Evolutionary conservation across 1,284 basidiomycete genomes (phyloP).

Genomic region (Farysia itapuensis): DNA sequence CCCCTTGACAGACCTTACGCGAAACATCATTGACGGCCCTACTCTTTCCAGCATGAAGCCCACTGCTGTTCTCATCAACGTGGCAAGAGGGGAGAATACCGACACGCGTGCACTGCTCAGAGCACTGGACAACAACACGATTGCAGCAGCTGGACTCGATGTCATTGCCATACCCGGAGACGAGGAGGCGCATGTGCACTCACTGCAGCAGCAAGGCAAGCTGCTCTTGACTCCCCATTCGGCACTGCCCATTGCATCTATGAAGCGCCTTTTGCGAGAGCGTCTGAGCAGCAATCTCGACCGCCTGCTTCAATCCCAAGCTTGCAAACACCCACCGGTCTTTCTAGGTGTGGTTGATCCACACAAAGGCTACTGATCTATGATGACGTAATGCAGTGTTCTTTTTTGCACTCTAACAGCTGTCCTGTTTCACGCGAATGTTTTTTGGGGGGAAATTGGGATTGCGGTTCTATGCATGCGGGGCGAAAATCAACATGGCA

Average conservation of each 20-base stretch:
- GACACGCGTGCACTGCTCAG: slow-evolving; percentile 76
- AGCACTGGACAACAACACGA: slow-evolving; percentile 72
- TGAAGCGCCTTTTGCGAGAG: too few relatives aligned
- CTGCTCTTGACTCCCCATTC: slow-evolving; percentile 24
- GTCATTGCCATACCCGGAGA: slow-evolving; percentile 69
- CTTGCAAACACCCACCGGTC: too few relatives aligned
- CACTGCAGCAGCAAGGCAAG: slow-evolving; percentile 1
- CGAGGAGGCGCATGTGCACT: not conserved
- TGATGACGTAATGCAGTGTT: too few relatives aligned
- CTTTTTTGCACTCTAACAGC: too few relatives aligned
- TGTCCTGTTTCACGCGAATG: too few relatives aligned
- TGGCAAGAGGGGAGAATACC: slow-evolving; percentile 68
- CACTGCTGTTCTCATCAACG: slow-evolving; percentile 28
- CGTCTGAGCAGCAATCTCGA: too few relatives aligned
- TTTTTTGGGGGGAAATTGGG: too few relatives aligned
- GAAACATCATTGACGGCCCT: slow-evolving; percentile 3
- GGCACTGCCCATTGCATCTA: slow-evolving; percentile 6
- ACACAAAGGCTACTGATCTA: too few relatives aligned
- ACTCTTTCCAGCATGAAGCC: slow-evolving; percentile 1
- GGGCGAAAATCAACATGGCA: too few relatives aligned
- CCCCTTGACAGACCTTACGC: slow-evolving; percentile 24
- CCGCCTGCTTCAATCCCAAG: too few relatives aligned
- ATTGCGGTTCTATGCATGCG: too few relatives aligned
- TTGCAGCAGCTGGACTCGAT: slow-evolving; percentile 87
- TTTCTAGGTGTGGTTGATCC: too few relatives aligned